Evolutionary conservation across 768 basidiomycete species (phyloP).

Genomic region (Suillus hirtellus): DNA sequence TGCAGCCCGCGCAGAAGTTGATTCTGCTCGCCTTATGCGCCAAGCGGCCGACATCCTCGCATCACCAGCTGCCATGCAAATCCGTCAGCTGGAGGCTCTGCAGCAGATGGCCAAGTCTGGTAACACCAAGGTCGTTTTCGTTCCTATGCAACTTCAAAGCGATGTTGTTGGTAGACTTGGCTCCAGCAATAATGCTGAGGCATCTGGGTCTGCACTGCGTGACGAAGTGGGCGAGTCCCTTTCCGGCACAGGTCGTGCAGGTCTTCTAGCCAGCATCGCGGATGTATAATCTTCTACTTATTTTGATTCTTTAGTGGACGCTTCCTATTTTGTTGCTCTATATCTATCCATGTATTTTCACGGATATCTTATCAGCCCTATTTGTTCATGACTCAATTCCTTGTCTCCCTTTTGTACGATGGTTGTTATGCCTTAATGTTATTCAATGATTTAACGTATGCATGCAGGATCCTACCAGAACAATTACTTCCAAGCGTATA

Average conservation of each 20-base stretch:
- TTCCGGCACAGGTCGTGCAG: conserved; percentile 26
- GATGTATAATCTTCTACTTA: conserved; percentile 21
- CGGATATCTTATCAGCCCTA: not conserved
- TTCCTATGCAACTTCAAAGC: conserved; percentile 87
- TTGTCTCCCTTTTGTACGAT: not conserved
- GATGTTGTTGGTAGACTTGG: conserved; percentile 58
- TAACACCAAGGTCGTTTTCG: conserved; percentile 91
- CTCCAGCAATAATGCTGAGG: conserved; percentile 21
- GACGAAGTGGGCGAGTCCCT: conserved; percentile 28
- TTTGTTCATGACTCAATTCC: not conserved
- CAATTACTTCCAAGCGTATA: conserved; percentile 6
- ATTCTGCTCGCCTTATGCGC: conserved; percentile 92
- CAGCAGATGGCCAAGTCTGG: conserved; percentile 93
- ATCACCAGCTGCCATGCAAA: conserved; percentile 96
- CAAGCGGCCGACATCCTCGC: conserved; percentile 95
- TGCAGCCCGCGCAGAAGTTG: conserved; percentile 93
- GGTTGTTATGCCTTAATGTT: not conserved
- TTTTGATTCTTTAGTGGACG: not conserved
- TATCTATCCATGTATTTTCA: not conserved
- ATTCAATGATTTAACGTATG: not conserved
- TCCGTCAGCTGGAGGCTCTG: conserved; percentile 93
- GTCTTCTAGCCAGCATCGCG: conserved; percentile 25
- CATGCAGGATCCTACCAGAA: not conserved
- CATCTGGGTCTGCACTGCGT: conserved; percentile 20
- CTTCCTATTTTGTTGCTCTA: not conserved